A percentile compares a stretch with the other conserved stretches of the same genome.
Conservation (phyloP, 2,329 filamentous ascomycete genomes). For the Penicillium griseofulvum region DNA sequence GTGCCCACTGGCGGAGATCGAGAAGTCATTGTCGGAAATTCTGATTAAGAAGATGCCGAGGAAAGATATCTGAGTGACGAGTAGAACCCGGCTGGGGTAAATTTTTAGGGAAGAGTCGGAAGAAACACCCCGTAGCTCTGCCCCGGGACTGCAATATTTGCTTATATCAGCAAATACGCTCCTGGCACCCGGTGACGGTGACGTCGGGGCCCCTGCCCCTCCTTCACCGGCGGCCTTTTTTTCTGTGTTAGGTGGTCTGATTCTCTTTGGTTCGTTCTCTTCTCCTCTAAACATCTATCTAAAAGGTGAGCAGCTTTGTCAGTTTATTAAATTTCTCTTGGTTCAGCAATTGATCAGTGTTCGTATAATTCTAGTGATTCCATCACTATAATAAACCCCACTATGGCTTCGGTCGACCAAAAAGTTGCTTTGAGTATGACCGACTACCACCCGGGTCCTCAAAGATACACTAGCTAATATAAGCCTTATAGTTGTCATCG, state of each 20-base stretch:
- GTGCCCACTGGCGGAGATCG: constrained; percentile 35
- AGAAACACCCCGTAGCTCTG: constrained; percentile 1
- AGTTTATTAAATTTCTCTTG: constrained; percentile 2
- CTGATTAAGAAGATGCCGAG: constrained; percentile 12
- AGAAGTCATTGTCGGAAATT: constrained; percentile 34
- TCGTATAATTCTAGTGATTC: constrained; percentile 12
- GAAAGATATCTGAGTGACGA: constrained; percentile 20
- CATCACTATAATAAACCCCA: constrained; percentile 29
- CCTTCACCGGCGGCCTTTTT: constrained; percentile 30
- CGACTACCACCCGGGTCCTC: constrained; percentile 30
- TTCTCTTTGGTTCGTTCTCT: constrained; percentile 8
- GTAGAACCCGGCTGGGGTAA: constrained; percentile 22
- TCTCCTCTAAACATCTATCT: constrained; percentile 15
- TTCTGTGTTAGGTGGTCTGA: constrained; percentile 4
- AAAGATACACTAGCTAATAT: constrained; percentile 16
- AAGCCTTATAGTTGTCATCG: constrained; percentile 78
- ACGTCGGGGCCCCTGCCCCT: constrained; percentile 38
- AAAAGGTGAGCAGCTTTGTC: constrained; percentile 9
- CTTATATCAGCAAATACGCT: constrained; percentile 2
- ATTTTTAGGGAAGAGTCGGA: constrained; percentile 39
- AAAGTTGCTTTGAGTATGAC: constrained; percentile 66
- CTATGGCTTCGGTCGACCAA: constrained; percentile 59
- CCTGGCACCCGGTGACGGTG: constrained; percentile 22
- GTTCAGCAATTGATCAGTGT: constrained; percentile 21
- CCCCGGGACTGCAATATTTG: background rate